Base-by-base conservation (phyloP, 305 asterid species). In the Euphrasia arctica region DNA sequence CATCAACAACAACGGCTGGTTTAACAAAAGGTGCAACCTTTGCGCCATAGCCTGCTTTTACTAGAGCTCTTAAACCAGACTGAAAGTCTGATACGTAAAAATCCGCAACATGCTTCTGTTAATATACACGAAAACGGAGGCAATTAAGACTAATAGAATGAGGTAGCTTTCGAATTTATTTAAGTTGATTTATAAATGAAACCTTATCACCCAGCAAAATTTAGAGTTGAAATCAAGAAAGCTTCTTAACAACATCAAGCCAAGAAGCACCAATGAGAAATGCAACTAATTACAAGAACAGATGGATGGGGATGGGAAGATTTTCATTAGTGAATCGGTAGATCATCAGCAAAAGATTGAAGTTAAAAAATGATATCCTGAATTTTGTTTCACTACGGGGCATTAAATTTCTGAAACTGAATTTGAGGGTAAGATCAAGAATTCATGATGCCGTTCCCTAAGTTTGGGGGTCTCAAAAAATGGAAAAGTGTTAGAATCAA, bases 1-100 rank as follows among this genome's bases (percentile, higher is more conserved):
- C 77, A 77, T 94, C 89, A 54, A 91, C 83, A 10, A 86, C 91
- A 29, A 85, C 83, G 48, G 82, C 66, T 54, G 95, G 77, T 69
- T 88, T 77, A 34, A 90, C 95, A 66, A 90, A 82, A 6, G 97
- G 93, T 7, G 96, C 85, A 65, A 94, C 93, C 78, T 87, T 94
- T n/a, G 95, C 92, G 27, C 97, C 96, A 69, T 88, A 81, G 54
- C 99, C 99, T 15, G 99, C 95, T 80, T 93, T 93, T 5, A 94
- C 97, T 43, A 90, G 79, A 64, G 97, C 99, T 79, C 99, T 81
- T 68, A 90, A 80, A 63, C 99, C 97, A 66, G 98, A 77, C 74
- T 88, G 95, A 47, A 88, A 86, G 83, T 94, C 97, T 61, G 99
- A 94, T 78, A 94, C 83, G 72, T 94, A 94, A 67, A 94, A 94